These are phyloP conservation scores for Microglena sp. DNA, from an alignment of 139 green algal genomes.

Conservation along the genomic window DNA sequence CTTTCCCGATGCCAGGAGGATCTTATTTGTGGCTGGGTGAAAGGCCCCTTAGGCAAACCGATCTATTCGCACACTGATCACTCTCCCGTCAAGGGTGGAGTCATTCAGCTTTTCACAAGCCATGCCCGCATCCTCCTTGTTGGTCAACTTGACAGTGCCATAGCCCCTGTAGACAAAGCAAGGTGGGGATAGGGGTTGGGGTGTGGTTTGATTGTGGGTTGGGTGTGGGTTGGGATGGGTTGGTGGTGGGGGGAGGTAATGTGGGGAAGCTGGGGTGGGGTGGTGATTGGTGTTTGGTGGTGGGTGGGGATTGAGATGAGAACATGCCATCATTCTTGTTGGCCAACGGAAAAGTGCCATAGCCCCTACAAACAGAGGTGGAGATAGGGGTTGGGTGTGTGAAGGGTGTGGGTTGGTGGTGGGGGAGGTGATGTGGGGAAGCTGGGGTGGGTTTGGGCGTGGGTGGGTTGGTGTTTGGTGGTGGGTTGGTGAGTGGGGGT, in stretches of 20 bases:
- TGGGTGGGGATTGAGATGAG: background rate
- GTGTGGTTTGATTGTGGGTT: too few relatives aligned
- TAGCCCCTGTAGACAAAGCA: conserved; percentile 79
- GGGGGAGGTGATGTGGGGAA: too few relatives aligned
- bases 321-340: background rate
- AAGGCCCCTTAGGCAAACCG: conserved; percentile 44
- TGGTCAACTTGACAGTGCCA: conserved; percentile 69
- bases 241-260: background rate
- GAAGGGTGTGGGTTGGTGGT: too few relatives aligned
- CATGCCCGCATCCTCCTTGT: conserved; percentile 45
- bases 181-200: too few relatives aligned
- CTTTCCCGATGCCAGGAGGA: too few relatives aligned
- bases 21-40: too few relatives aligned
- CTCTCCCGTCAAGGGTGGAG: conserved; percentile 62
- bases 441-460: too few relatives aligned
- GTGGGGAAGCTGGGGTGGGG: background rate
- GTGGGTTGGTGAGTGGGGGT: too few relatives aligned
- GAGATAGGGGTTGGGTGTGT: too few relatives aligned
- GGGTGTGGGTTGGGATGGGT: too few relatives aligned
- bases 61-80: conserved; percentile 73
- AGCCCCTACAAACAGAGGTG: too few relatives aligned
- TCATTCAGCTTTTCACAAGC: conserved; percentile 72
- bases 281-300: background rate
- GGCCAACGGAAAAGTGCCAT: background rate
- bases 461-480: too few relatives aligned